phyloP scores from a whole-genome alignment of 495 filamentous ascomycete species.

The Daldinia bambusicola region DNA sequence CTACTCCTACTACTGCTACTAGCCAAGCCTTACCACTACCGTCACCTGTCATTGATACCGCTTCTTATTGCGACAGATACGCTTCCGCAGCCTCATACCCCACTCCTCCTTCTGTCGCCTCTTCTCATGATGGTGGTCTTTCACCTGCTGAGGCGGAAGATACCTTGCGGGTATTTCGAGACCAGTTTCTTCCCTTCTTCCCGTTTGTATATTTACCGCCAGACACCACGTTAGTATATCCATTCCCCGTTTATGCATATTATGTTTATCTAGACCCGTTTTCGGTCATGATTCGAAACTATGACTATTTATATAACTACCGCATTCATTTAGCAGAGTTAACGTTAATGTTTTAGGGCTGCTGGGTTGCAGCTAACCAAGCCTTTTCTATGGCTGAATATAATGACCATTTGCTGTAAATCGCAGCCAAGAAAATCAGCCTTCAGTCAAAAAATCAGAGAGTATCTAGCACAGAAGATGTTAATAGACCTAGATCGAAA shows the following conservation, averaged over 20 bases:
- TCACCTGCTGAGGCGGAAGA: slow-evolving; percentile 44
- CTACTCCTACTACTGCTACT: neutral
- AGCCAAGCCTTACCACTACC: slow-evolving; percentile 24
- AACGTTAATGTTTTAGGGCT: slow-evolving; percentile 36
- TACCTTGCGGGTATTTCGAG: slow-evolving; percentile 43
- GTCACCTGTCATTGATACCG: slow-evolving; percentile 4
- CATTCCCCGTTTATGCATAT: neutral
- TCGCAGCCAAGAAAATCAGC: slow-evolving; percentile 49
- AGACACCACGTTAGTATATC: slow-evolving; percentile 39
- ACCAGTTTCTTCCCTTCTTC: slow-evolving; percentile 48
- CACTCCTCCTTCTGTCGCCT: slow-evolving; percentile 33
- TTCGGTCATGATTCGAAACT: neutral
- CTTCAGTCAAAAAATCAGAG: slow-evolving; percentile 52
- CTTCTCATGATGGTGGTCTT: slow-evolving; percentile 32
- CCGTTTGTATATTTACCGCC: slow-evolving; percentile 49
- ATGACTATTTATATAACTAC: neutral
- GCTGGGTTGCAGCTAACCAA: slow-evolving; percentile 41
- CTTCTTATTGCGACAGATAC: slow-evolving; percentile 16
- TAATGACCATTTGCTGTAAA: slow-evolving; percentile 55
- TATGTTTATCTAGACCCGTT: neutral
- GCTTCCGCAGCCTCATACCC: slow-evolving; percentile 34
- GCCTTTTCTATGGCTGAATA: slow-evolving; percentile 62
- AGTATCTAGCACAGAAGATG: slow-evolving; percentile 55
- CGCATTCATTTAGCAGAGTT: slow-evolving; percentile 11
- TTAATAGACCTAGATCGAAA: slow-evolving; percentile 55